These are phyloP conservation scores for Colletotrichum sp. DNA, from an alignment of 2,329 filamentous ascomycete genomes.

Conservation along the genomic window DNA sequence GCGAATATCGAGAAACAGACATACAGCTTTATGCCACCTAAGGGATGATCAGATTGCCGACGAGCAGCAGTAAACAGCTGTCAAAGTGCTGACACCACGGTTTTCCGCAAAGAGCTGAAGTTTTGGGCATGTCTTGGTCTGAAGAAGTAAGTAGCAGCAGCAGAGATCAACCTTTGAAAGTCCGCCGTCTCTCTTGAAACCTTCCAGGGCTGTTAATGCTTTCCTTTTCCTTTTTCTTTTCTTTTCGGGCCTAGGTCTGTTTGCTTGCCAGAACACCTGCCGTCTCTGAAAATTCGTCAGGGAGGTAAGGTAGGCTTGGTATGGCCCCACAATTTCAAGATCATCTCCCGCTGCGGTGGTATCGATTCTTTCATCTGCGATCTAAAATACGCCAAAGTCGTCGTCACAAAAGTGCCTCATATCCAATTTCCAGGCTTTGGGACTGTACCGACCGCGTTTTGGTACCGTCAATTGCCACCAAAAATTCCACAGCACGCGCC, in stretches of 20 bases:
- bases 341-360: neutral
- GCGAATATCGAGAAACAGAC: neutral
- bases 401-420: neutral
- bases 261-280: neutral
- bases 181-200: neutral
- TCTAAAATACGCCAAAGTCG: neutral
- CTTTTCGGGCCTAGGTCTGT: neutral
- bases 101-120: neutral
- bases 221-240: no score
- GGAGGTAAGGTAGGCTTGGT: neutral
- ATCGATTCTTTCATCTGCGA: neutral
- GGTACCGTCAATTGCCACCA: neutral
- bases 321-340: neutral
- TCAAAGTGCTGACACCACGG: neutral
- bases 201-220: neutral
- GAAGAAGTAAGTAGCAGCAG: neutral
- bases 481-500: neutral
- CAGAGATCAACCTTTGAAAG: neutral
- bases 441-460: neutral
- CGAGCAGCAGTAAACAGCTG: neutral
- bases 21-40: neutral
- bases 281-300: neutral
- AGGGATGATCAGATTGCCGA: neutral
- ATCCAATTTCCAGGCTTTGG: neutral
- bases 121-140: neutral